These are phyloP conservation scores for Erigeron canadensis DNA, from an alignment of 129 eudicot species.

Conservation along the genomic window DNA sequence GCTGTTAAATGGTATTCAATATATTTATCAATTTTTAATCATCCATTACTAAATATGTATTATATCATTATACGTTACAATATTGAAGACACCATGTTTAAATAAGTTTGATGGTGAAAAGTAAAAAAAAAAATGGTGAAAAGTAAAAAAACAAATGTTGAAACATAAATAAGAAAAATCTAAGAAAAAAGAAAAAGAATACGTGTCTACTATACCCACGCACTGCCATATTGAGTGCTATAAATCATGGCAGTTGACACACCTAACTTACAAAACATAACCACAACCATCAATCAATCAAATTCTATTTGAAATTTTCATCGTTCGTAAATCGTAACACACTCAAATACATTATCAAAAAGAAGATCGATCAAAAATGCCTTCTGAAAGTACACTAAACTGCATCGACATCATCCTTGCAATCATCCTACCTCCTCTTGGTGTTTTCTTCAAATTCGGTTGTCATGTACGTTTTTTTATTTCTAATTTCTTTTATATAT, in stretches of 20 bases:
- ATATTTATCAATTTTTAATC: no score
- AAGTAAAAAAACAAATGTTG: no score
- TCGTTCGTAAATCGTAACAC: neutral
- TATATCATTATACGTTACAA: no score
- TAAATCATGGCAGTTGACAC: slow-evolving; percentile 6
- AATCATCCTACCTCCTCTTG: slow-evolving; percentile 87
- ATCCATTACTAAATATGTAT: no score
- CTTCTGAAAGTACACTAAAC: slow-evolving; percentile 39
- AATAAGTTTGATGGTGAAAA: neutral
- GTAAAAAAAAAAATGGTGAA: no score
- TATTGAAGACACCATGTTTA: no score
- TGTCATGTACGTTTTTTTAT: slow-evolving; percentile 41
- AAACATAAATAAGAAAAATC: neutral
- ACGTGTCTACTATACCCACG: slow-evolving; percentile 19
- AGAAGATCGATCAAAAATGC: neutral
- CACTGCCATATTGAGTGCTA: slow-evolving; percentile 4
- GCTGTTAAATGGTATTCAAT: no score
- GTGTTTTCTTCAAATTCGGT: slow-evolving; percentile 79
- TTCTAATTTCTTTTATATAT: neutral
- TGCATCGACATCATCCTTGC: slow-evolving; percentile 71
- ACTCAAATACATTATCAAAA: no score
- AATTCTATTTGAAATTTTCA: neutral
- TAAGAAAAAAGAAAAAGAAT: neutral
- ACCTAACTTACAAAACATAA: neutral
- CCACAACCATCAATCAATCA: neutral